Evolutionary conservation across 2,329 filamentous ascomycete genomes (phyloP), one percentile per base, ranked within the genome.

Genomic region (Alternaria gaisen): DNA sequence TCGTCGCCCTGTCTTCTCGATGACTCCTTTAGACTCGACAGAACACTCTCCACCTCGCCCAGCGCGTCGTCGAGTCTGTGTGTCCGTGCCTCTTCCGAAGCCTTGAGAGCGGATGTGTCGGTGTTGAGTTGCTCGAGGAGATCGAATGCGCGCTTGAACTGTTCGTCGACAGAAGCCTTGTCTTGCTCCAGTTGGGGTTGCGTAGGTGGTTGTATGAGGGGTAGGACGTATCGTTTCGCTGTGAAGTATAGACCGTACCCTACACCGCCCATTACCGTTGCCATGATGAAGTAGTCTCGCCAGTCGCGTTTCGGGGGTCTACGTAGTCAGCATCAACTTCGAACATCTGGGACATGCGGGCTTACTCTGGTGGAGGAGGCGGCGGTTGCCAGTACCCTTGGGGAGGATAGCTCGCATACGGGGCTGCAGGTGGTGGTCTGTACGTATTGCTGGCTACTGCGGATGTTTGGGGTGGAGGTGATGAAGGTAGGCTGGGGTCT

Each of bases 241-340:
- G 97, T 86, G 66, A 90, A 87, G 77, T 95, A 99, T 22, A 97
- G 80, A 0, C 94, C 94, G 74, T 97, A 98, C 40, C 93, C 87
- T 20, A 97, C 90, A 50, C 94, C 93, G 58, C 93, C 91, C 64
- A 96, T 90, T 12, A 98, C 92, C 0, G 95, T 99, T 8, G 95
- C 95, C 93, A 98, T 97, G 80, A 99, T 98, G 81, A 99, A 99
- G 91, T 93, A 98, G 77, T 99, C 95, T 63, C 96, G 87, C 95
- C 95, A 99, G 81, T 99, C 95, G 74, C 95, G 86, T 76, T 88
- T 90, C 3, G 93, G 93, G 3, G 88, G 73, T 56, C 77, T 80
- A 9, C 1, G 8, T 4, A 26, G 56, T 76, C 58, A 74, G 73
- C 56, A 38, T 60, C 40, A 4, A 11, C 4, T 40, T 10, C n/a